Evolutionary conservation across 257 asterid species (phyloP).

Genomic region (Gentiana macrophylla): DNA sequence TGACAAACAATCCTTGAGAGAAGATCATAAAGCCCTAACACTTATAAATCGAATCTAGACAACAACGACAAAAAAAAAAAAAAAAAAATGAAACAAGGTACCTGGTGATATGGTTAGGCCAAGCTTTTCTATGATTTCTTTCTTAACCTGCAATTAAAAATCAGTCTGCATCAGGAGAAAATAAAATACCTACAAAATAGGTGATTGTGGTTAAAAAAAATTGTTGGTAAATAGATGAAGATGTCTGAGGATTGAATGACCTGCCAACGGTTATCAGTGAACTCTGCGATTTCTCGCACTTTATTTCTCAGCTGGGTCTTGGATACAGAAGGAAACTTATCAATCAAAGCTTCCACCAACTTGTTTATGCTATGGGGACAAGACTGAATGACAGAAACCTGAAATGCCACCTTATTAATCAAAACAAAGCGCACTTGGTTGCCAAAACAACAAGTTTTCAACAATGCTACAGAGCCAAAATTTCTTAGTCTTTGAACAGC

Average conservation of each 20-base stretch:
- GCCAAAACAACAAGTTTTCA: neutral
- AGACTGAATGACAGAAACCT: constrained; percentile 62
- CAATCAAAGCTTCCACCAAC: constrained; percentile 41
- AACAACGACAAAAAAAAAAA: neutral
- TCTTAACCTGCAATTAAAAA: constrained; percentile 52
- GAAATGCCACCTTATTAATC: constrained; percentile 6
- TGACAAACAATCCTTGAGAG: neutral
- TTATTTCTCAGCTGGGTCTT: constrained; percentile 60
- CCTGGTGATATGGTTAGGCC: constrained; percentile 64
- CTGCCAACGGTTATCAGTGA: constrained; percentile 77
- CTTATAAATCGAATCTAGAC: neutral
- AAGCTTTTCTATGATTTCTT: constrained; percentile 50
- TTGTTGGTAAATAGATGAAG: neutral
- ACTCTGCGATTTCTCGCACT: constrained; percentile 77
- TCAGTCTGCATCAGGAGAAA: constrained; percentile 6
- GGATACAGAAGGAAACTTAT: constrained; percentile 45
- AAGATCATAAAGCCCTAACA: neutral
- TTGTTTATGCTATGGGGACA: constrained; percentile 44
- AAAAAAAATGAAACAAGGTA: constrained; percentile 12
- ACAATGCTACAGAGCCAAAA: neutral
- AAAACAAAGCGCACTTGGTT: neutral
- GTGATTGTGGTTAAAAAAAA: neutral
- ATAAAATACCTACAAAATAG: neutral
- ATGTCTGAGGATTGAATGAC: constrained; percentile 24
- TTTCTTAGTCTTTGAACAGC: neutral